Evolutionary conservation across 225 moss, liverwort and hornwort species (phyloP), one percentile per base, ranked within the genome.

Genomic region (Lunularia cruciata): DNA sequence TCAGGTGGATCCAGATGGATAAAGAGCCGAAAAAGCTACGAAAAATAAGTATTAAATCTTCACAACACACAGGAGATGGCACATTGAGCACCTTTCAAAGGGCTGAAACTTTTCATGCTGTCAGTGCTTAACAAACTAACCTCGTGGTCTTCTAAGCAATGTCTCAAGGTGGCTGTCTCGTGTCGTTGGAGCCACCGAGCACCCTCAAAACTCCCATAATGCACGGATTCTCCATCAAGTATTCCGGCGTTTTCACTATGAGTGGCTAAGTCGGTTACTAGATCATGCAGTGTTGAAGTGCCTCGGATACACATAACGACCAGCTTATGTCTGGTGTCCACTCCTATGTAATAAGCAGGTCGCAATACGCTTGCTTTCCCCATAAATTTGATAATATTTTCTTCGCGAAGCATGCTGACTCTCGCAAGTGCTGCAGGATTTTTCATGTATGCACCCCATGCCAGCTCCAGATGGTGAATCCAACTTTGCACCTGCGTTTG

Each of bases 291-390:
- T 38, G 86, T 83, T 63, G 92, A 90, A 15, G 95, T 95, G 70
- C 95, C 95, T 60, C 95, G 85, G 52, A 95, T 90, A 65, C 88
- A 89, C 78, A 95, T 63, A 33, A 95, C 77, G 76, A 95, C 95
- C 57, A 95, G 81, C 73, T 88, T 85, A 32, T 87, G 84, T n/a
- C 95, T 83, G 42, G 76, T 63, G 68, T 95, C 95, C 25, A 95
- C 19, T 54, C 85, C 95, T 61, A 95, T 84, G 36, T 80, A 95
- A 52, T 95, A 95, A 15, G 90, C 95, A 73, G 90, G 95, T 51
- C 88, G 85, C 87, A 95, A 85, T 32, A 95, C 84, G 76, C 83
- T 86, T 65, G 95, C 86, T 48, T 72, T 84, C 69, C 81, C 81
- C 77, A 90, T 88, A 82, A 95, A 95, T 72, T 90, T 95, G 55